Base-by-base conservation (phyloP, 2,329 filamentous ascomycete genomes). In the Xylaria multiplex region DNA sequence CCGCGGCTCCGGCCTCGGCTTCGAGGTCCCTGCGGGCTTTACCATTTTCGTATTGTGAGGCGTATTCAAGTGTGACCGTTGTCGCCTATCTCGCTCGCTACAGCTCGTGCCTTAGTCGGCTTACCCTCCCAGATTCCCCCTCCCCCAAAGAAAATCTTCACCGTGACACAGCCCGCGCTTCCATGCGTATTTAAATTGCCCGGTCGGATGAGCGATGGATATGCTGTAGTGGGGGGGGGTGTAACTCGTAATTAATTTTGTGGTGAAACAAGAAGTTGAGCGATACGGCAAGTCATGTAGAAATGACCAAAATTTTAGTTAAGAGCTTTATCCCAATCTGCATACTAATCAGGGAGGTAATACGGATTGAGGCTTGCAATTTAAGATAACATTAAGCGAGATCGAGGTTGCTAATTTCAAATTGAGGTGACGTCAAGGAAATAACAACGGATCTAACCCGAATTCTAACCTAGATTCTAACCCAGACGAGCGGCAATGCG, bases 391-490 rank as follows among this genome's bases (percentile, higher is more conserved):
- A 14, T n/a, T 64, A 66, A 64, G 59, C 63, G 59, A 61, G 58
- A 49, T 63, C 63, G 58, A 46, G 43, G 49, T 42, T 63, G 54
- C 56, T 62, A 58, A 65, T 59, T 40, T 65, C 45, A 64, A 59
- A 65, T 69, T 48, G 52, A 19, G 42, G 56, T 69, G 65, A 69
- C 65, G 67, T 69, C 68, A 68, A 63, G 57, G 19, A 59, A 56
- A 59, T 22, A 61, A 49, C 52, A 50, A 42, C 55, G 40, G 45
- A 32, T 32, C 27, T 43, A 52, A 22, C 42, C 52, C 50, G 49
- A 59, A 42, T 55, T 27, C 27, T 27, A 27, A 27, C 27, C 27
- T 27, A 27, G 27, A 27, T 27, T 27, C 5, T 48, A 52, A 22
- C 42, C 52, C 50, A 50, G 64, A 42, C 50, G 50, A 32, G 14